Base-by-base conservation (phyloP, 2,329 filamentous ascomycete genomes). In the Apiospora rasikravindrae region DNA sequence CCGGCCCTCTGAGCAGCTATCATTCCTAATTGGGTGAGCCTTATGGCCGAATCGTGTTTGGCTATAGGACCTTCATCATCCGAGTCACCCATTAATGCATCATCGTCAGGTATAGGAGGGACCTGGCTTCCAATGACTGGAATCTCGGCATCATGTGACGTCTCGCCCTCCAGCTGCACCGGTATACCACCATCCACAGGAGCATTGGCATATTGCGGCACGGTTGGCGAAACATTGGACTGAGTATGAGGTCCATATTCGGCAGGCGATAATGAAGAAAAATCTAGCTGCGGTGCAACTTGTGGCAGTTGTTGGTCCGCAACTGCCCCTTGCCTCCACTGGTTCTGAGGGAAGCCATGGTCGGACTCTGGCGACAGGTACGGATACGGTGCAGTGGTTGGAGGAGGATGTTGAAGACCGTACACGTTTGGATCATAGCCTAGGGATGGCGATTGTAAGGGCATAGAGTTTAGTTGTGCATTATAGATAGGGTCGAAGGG, bases 61-160 rank as follows among this genome's bases (percentile, higher is more conserved):
- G 83, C 82, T 6, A 84, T 81, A 42, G 84, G 82, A 71, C 83
- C 82, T 44, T 91, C 89, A 45, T 92, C 89, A 26, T 91, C 90
- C 1, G 89, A 90, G 45, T 90, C 89, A 13, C 83, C 85, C 83
- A 91, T 88, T 29, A 87, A 90, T 73, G 92, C 90, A 71, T 92
- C 90, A 51, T 89, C 88, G 71, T 85, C 68, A 47, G 68, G 85
- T 69, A 87, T 84, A 75, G 87, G 86, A 70, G 16, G 33, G 33
- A 64, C 57, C 10, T 40, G 57, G 57, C 22, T 37, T n/a, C 57
- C 57, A n/a, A 64, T n/a, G 33, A 40, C 57, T 37, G 57, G 57
- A 5, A 64, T 40, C 13, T 40, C 33, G 22, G 19, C 33, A 33
- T 64, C 57, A 7, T 40, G 10, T n/a, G 22, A 40, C 11, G 29